phyloP scores from a whole-genome alignment of 2,329 filamentous ascomycete genomes.

The Monascus ruber region DNA sequence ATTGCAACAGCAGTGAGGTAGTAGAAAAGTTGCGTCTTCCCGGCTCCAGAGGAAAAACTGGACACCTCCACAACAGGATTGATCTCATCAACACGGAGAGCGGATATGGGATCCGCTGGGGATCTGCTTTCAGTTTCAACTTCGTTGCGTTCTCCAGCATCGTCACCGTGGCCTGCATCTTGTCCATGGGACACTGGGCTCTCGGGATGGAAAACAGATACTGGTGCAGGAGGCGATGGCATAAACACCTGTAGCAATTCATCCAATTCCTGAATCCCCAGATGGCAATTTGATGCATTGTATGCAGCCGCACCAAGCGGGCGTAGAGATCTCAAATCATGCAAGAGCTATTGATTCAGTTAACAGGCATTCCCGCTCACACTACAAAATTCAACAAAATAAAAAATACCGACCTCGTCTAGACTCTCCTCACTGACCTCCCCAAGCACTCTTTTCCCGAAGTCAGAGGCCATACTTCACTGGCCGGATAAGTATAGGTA shows the following conservation, averaged over 20 bases:
- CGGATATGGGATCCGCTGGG: not conserved
- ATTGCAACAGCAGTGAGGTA: constrained; percentile 41
- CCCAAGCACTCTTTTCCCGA: constrained; percentile 43
- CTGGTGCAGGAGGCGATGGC: constrained; percentile 5
- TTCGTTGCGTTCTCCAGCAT: no score
- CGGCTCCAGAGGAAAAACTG: constrained; percentile 39
- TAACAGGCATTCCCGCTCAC: constrained; percentile 1
- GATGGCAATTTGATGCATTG: constrained; percentile 9
- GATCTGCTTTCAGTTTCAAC: no score
- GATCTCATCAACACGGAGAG: constrained; percentile 1
- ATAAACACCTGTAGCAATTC: constrained; percentile 28
- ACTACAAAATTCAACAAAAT: constrained; percentile 1
- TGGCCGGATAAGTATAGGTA: not conserved
- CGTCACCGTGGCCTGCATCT: no score
- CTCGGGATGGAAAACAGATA: not conserved
- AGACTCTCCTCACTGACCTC: constrained; percentile 40
- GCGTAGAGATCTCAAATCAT: constrained; percentile 18
- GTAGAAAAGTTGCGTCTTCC: constrained; percentile 51
- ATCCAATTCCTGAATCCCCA: constrained; percentile 40
- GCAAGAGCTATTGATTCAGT: constrained; percentile 14
- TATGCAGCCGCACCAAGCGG: constrained; percentile 3
- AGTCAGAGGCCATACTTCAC: constrained; percentile 19
- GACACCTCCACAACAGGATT: constrained; percentile 43
- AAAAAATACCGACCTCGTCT: constrained; percentile 36
- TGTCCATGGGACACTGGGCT: no score